Conservation (phyloP, 2,329 filamentous ascomycete species). For the Domatiomyces catenatus region DNA sequence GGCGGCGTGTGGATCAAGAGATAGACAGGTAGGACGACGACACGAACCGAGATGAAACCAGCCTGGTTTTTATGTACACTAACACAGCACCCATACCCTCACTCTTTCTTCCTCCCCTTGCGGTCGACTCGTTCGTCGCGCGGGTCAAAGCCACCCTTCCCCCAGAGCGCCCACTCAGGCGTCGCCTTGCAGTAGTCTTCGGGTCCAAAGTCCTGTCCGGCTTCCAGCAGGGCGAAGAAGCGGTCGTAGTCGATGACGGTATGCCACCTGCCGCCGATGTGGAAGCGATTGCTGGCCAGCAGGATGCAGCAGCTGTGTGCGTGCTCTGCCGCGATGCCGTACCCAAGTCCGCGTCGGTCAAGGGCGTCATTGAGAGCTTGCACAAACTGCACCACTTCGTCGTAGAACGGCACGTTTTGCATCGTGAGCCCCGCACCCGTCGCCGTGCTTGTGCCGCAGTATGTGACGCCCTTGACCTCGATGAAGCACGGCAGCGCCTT, state of each 20-base stretch:
- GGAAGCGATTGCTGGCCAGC: slow-evolving; percentile 68
- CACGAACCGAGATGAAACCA: background rate
- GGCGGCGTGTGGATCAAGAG: slow-evolving; percentile 16
- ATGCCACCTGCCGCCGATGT: slow-evolving; percentile 65
- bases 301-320: slow-evolving; percentile 88
- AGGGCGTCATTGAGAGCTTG: slow-evolving; percentile 57
- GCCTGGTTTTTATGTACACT: too few relatives aligned
- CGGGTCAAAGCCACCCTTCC: slow-evolving; percentile 86
- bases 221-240: slow-evolving; percentile 75
- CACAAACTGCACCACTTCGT: slow-evolving; percentile 74
- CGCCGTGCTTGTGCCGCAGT: slow-evolving; percentile 79
- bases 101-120: slow-evolving; percentile 43
- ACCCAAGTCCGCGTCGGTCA: slow-evolving; percentile 53
- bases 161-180: slow-evolving; percentile 89
- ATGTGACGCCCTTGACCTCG: slow-evolving; percentile 92
- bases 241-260: slow-evolving; percentile 78
- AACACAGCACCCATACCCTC: too few relatives aligned
- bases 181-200: slow-evolving; percentile 88
- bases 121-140: slow-evolving; percentile 72
- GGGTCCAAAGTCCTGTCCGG: slow-evolving; percentile 59
- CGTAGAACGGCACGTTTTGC: slow-evolving; percentile 93
- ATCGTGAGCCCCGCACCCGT: slow-evolving; percentile 80
- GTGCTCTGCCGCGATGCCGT: slow-evolving; percentile 89
- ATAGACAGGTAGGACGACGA: background rate
- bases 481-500: slow-evolving; percentile 79